Conservation (phyloP, 1,284 basidiomycete genomes). For the Coniferiporia weirii region DNA sequence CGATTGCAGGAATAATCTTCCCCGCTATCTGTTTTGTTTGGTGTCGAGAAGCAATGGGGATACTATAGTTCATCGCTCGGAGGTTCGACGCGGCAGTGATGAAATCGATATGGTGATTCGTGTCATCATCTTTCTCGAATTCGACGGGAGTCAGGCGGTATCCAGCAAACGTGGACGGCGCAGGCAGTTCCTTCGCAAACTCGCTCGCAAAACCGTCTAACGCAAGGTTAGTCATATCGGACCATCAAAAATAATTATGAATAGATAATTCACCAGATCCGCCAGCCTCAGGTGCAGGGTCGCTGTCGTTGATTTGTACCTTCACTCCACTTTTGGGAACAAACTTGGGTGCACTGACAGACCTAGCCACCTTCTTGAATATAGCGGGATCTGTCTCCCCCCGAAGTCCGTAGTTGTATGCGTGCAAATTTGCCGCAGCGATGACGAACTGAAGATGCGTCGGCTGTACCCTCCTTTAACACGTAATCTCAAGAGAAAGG, state of each 20-base stretch:
- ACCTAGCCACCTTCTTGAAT: conserved; percentile 83
- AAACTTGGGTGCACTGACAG: conserved; percentile 91
- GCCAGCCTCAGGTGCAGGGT: conserved; percentile 61
- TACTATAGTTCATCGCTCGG: conserved; percentile 94
- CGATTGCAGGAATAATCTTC: conserved; percentile 99
- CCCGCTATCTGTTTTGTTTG: conserved; percentile 98
- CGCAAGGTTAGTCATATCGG: neutral
- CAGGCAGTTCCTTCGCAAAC: conserved; percentile 67
- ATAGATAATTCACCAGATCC: conserved; percentile 28
- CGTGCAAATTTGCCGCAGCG: conserved; percentile 93
- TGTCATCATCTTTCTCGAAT: conserved; percentile 99
- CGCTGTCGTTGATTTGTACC: conserved; percentile 94
- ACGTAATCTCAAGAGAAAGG: neutral
- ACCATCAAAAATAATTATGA: neutral
- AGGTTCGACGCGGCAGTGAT: conserved; percentile 98
- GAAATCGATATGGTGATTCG: conserved; percentile 98
- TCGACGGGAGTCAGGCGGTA: conserved; percentile 94
- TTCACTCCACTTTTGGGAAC: conserved; percentile 89
- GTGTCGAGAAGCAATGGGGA: conserved; percentile 85
- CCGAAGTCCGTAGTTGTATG: conserved; percentile 96
- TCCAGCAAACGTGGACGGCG: conserved; percentile 87
- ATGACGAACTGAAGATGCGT: conserved; percentile 89
- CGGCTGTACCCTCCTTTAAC: conserved; percentile 43
- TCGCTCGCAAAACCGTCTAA: conserved; percentile 53
- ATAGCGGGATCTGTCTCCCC: conserved; percentile 78